These are phyloP conservation scores for Suhomyces terraborum DNA, from an alignment of 1,139 yeast genomes.

Conservation along the genomic window DNA sequence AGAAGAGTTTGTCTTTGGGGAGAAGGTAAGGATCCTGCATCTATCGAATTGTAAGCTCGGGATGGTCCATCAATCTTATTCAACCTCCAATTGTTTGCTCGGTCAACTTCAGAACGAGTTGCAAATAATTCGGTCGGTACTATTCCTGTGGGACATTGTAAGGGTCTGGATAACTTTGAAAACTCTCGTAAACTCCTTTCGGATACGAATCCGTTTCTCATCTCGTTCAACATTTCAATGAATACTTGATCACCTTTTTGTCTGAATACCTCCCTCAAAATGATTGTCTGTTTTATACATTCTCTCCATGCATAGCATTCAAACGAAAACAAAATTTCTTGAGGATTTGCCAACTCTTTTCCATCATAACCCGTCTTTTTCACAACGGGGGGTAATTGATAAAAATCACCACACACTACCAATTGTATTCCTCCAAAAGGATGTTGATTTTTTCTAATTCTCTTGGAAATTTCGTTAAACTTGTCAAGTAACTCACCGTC, in stretches of 20 bases:
- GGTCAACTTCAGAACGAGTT: conserved; percentile 80
- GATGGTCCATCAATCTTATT: conserved; percentile 50
- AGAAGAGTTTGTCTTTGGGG: conserved; percentile 48
- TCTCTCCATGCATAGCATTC: conserved; percentile 74
- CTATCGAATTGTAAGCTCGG: conserved; percentile 56
- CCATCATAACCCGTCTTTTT: conserved; percentile 30
- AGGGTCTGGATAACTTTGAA: conserved; percentile 53
- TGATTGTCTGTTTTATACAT: conserved; percentile 65
- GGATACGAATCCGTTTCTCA: conserved; percentile 73
- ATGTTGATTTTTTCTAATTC: conserved; percentile 44
- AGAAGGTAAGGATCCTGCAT: conserved; percentile 59
- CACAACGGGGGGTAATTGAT: conserved; percentile 83
- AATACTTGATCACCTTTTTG: conserved; percentile 82
- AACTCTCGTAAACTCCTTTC: conserved; percentile 58
- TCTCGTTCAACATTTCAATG: conserved; percentile 82
- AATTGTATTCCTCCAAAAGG: conserved; percentile 94
- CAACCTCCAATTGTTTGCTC: conserved; percentile 66
- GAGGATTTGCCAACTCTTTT: conserved; percentile 20
- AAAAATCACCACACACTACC: conserved; percentile 86
- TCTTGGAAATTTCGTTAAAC: conserved; percentile 64
- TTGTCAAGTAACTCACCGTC: conserved; percentile 76
- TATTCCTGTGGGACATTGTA: conserved; percentile 64
- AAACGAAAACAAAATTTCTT: conserved; percentile 61
- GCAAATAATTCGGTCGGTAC: conserved; percentile 87
- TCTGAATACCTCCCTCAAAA: conserved; percentile 80